Base-by-base conservation (phyloP, 768 basidiomycete species). In the Arthromyces matolae region DNA sequence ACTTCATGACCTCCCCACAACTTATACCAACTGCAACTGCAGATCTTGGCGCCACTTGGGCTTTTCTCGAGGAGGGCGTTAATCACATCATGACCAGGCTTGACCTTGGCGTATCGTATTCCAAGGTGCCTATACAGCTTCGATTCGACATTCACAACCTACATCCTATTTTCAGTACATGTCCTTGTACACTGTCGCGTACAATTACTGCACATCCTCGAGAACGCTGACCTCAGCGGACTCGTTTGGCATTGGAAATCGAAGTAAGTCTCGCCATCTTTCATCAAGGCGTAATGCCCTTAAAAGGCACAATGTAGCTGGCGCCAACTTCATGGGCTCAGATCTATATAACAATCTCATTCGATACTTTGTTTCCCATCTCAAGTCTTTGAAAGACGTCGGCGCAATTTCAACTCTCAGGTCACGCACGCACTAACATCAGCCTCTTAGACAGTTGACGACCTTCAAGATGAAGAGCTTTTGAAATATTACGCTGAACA, bases 321-420 rank as follows among this genome's bases (percentile, higher is more conserved):
- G 94, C 32, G 91, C 93, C 39, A 94, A 93, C 71, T 64, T 97
- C 67, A 95, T 95, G 89, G 95, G 95, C 46, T 89, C 93, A 41
- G 95, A 98, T 78, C 70, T 99, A 50, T 99, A 99, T 67, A 91
- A 93, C 64, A 87, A 93, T 66, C 80, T 99, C 63, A 89, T 90
- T 60, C 79, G 81, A 49, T 99, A 96, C 75, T 92, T 98, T 64
- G 78, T 85, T 27, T 68, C 73, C 0, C 95, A 98, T 72, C 76
- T 97, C 22, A 84, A 82, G 71, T 83, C 55, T 65, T 78, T 73
- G 68, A 83, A 70, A 63, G 71, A 72, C 48, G 70, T 70, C 22
- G 14, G 41, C 44, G 10, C 18, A 18, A 20, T 18, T 32, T 32
- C 24, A 16, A 38, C 2, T 29, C 14, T 10, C 35, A 48, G 54